Evolutionary conservation across 169 alveolate species (phyloP).

Genomic region (Plasmodium gallinaceum): DNA sequence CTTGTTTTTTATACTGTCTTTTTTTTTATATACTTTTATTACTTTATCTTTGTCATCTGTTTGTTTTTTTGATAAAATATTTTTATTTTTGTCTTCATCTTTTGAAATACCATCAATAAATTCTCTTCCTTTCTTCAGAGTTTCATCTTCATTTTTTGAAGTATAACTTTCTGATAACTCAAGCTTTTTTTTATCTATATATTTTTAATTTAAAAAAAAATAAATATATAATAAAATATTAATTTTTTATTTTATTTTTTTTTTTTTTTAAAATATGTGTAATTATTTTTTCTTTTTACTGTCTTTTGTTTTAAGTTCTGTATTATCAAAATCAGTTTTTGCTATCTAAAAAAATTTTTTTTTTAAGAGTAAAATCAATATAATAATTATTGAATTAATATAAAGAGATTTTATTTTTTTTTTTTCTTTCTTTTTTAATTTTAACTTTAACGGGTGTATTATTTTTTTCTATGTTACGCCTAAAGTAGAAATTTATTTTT

Average conservation of each 20-base stretch:
- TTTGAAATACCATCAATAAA: background rate
- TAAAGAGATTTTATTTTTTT: background rate
- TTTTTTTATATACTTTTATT: background rate
- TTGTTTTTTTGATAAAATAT: background rate
- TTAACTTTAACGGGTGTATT: conserved; percentile 37
- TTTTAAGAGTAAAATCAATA: background rate
- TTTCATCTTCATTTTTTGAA: background rate
- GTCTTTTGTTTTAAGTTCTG: conserved; percentile 11
- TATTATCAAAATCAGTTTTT: conserved; percentile 25
- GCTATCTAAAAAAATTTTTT: conserved; percentile 31
- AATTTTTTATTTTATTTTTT: no score
- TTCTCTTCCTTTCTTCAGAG: background rate
- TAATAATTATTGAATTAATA: background rate
- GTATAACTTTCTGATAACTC: background rate
- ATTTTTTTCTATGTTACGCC: conserved; percentile 56
- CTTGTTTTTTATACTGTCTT: conserved; percentile 14
- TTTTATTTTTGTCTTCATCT: background rate
- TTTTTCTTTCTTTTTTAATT: background rate
- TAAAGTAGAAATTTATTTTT: background rate
- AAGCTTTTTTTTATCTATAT: background rate
- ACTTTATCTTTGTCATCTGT: background rate
- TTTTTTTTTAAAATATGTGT: background rate
- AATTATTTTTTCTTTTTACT: background rate
- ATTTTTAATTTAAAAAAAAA: background rate
- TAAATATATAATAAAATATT: no score